Conservation (phyloP, 129 eudicot genomes). For the Daucus carota region DNA sequence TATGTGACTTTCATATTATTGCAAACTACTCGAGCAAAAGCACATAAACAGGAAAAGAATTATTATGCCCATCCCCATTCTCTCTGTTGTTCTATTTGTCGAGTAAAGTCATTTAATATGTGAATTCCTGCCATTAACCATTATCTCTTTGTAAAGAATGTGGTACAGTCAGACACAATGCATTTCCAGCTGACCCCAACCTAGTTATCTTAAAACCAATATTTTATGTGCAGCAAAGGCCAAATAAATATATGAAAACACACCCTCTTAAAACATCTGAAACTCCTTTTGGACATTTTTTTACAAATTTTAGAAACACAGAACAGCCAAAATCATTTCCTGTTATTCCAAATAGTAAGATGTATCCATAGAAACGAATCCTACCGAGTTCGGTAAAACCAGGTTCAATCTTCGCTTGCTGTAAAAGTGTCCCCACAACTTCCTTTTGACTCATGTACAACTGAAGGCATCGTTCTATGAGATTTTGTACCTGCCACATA, state of each 20-base stretch:
- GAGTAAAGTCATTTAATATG: background rate
- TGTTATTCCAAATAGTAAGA: background rate
- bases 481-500: constrained; percentile 73
- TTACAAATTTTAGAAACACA: background rate
- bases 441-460: constrained; percentile 87
- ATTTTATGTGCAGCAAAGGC: background rate
- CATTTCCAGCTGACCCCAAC: background rate
- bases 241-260: background rate
- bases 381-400: constrained; percentile 88
- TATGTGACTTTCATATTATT: background rate
- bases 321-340: background rate
- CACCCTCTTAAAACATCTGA: background rate
- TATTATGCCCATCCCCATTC: background rate
- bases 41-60: background rate
- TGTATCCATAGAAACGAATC: constrained; percentile 7
- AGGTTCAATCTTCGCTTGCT: constrained; percentile 78
- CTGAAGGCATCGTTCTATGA: constrained; percentile 89
- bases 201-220: background rate
- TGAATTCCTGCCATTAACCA: background rate
- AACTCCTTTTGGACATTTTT: background rate
- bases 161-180: background rate
- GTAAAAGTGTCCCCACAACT: constrained; percentile 56
- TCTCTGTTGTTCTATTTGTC: background rate
- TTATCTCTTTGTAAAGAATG: background rate
- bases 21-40: background rate